Conservation (phyloP, 1,284 basidiomycete species). For the Ganoderma boninense region DNA sequence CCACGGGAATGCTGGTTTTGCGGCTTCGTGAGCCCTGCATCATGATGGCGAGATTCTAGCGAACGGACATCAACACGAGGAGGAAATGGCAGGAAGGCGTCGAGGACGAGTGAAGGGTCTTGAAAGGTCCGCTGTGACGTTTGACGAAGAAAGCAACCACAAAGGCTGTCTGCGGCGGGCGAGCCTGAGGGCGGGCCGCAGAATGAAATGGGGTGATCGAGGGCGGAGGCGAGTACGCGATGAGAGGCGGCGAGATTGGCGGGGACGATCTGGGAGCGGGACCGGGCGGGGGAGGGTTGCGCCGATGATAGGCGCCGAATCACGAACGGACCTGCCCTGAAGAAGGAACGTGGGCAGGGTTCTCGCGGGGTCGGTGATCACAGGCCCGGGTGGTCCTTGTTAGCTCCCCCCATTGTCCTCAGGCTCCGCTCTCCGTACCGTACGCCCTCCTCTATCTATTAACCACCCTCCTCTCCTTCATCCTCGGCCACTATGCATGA, state of each 20-base stretch:
- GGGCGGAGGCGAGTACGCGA: slow-evolving; percentile 23
- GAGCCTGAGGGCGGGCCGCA: slow-evolving; percentile 8
- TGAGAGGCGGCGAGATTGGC: slow-evolving; percentile 27
- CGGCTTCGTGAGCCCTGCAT: slow-evolving; percentile 2
- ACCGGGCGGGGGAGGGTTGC: slow-evolving; percentile 13
- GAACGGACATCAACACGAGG: slow-evolving; percentile 20
- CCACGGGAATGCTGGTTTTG: background rate
- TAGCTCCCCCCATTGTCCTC: slow-evolving; percentile 41
- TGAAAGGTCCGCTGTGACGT: background rate
- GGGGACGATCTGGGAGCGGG: slow-evolving; percentile 20
- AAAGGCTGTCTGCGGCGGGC: background rate
- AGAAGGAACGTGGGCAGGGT: slow-evolving; percentile 38
- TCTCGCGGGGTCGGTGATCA: slow-evolving; percentile 33
- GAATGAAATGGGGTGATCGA: slow-evolving; percentile 17
- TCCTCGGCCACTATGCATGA: slow-evolving; percentile 44
- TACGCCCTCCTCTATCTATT: slow-evolving; percentile 37
- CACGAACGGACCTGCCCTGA: slow-evolving; percentile 44
- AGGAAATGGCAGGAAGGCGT: background rate
- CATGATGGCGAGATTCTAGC: slow-evolving; percentile 11
- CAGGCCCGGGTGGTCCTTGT: slow-evolving; percentile 29
- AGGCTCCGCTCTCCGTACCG: slow-evolving; percentile 34
- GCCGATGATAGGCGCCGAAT: slow-evolving; percentile 8
- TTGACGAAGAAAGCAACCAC: background rate
- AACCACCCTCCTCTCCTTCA: slow-evolving; percentile 41
- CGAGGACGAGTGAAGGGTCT: background rate